phyloP scores from a whole-genome alignment of 179 eudicot genomes.

The Vitellaria paradoxa region DNA sequence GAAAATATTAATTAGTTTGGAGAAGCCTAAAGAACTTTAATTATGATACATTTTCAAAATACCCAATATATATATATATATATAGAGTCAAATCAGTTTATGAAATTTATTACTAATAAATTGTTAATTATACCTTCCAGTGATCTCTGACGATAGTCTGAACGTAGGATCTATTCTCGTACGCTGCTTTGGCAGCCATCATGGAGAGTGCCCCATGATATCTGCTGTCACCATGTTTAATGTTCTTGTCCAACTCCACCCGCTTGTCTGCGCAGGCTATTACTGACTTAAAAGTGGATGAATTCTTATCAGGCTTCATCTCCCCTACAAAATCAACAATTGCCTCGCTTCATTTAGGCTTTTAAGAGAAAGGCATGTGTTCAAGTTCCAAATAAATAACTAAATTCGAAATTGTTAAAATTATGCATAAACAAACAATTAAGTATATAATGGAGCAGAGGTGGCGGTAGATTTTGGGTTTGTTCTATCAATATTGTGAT shows the following conservation, averaged over 20 bases:
- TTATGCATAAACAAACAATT: too few species aligned
- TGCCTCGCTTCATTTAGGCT: background rate
- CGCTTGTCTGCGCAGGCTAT: conserved; percentile 29
- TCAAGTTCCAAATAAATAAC: too few species aligned
- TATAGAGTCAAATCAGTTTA: background rate
- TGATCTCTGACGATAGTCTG: conserved; percentile 18
- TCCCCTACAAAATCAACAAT: conserved; percentile 22
- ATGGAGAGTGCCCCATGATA: conserved; percentile 30
- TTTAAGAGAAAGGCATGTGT: too few species aligned
- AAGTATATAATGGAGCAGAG: too few species aligned
- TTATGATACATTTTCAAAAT: background rate
- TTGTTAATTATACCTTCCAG: conserved; percentile 40
- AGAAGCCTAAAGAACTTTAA: background rate
- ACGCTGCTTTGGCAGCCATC: conserved; percentile 49
- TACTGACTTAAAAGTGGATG: conserved; percentile 30
- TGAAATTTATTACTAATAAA: background rate
- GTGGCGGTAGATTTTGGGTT: too few species aligned
- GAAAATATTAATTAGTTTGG: background rate
- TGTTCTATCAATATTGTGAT: too few species aligned
- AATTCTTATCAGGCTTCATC: conserved; percentile 15
- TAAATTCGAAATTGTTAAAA: too few species aligned
- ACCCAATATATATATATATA: too few species aligned
- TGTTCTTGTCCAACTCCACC: conserved; percentile 26
- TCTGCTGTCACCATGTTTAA: conserved; percentile 27
- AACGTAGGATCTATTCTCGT: conserved; percentile 35